Percentiles rank a stretch among this genome's conserved stretches.
These are phyloP conservation scores for Pythium oligandrum DNA, from an alignment of 352 stramenopile species.

Conservation along the genomic window DNA sequence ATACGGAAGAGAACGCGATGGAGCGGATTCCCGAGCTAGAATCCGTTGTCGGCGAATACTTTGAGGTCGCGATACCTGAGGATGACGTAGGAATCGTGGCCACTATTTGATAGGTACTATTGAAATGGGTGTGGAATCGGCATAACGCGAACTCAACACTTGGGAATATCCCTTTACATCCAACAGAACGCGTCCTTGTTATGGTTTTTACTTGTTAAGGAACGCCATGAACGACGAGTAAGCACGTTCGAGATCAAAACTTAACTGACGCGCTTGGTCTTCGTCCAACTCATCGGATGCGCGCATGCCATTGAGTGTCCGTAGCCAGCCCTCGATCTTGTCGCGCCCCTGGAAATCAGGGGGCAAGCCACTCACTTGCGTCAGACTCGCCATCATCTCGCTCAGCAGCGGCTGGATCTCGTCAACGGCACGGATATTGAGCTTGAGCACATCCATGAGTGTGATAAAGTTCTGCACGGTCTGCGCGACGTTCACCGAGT, in stretches of 20 bases:
- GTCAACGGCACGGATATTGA: conserved; percentile 96
- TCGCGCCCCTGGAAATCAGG: conserved; percentile 91
- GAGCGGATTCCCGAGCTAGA: no score
- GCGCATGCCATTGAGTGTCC: conserved; percentile 94
- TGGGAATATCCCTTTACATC: no score
- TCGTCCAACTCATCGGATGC: conserved; percentile 95
- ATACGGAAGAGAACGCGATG: no score
- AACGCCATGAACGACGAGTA: conserved; percentile 95
- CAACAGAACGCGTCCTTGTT: no score
- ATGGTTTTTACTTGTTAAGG: conserved; percentile 58
- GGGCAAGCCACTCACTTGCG: conserved; percentile 90
- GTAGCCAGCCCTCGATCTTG: conserved; percentile 94
- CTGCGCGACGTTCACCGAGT: conserved; percentile 91
- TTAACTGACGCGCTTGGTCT: conserved; percentile 93
- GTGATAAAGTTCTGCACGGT: conserved; percentile 98
- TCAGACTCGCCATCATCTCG: conserved; percentile 95
- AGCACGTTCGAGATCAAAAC: conserved; percentile 93
- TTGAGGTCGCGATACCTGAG: no score
- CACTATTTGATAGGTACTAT: no score
- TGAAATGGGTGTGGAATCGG: no score
- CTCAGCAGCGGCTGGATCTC: conserved; percentile 96
- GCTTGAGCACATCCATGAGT: conserved; percentile 97
- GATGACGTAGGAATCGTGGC: no score
- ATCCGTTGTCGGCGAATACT: no score
- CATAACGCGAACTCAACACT: no score